Percentiles rank a stretch among this genome's conserved stretches.
Conservation (phyloP, 495 filamentous ascomycete species). For the Rhypophila decipiens region DNA sequence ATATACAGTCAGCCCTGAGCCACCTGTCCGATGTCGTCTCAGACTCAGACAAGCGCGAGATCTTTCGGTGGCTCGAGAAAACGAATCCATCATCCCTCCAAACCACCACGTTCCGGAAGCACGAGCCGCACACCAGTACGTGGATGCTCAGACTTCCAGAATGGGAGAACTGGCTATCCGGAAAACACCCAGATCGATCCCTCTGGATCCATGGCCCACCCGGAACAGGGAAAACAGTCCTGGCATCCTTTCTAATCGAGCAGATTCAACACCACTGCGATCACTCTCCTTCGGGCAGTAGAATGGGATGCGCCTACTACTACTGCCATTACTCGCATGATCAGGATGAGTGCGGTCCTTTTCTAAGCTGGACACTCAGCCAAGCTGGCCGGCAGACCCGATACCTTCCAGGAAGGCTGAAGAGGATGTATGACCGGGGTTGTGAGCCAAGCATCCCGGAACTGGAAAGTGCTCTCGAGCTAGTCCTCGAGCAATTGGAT, state of each 20-base stretch:
- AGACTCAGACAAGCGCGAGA: not conserved
- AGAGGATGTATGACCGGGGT: constrained; percentile 3
- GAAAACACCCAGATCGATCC: constrained; percentile 12
- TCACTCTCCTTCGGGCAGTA: constrained; percentile 2
- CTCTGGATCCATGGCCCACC: constrained; percentile 37
- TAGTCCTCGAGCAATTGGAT: constrained; percentile 1
- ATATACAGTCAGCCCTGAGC: constrained; percentile 2
- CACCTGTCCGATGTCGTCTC: too few relatives aligned
- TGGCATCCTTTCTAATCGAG: constrained; percentile 29
- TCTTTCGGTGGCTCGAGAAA: constrained; percentile 4
- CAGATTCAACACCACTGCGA: constrained; percentile 2
- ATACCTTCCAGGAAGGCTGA: constrained; percentile 14
- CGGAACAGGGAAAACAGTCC: constrained; percentile 35
- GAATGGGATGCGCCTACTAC: constrained; percentile 21
- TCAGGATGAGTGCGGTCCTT: constrained; percentile 22
- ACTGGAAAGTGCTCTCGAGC: constrained; percentile 7
- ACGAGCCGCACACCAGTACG: constrained; percentile 12
- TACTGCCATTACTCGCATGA: constrained; percentile 32
- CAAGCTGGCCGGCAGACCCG: constrained; percentile 25
- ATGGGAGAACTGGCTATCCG: constrained; percentile 17
- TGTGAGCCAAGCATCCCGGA: constrained; percentile 5
- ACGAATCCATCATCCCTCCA: constrained; percentile 13
- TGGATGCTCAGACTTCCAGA: constrained; percentile 16
- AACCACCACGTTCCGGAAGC: constrained; percentile 5
- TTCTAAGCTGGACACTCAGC: constrained; percentile 21